Conservation (phyloP, 768 basidiomycete species). For the Boletus coccyginus region DNA sequence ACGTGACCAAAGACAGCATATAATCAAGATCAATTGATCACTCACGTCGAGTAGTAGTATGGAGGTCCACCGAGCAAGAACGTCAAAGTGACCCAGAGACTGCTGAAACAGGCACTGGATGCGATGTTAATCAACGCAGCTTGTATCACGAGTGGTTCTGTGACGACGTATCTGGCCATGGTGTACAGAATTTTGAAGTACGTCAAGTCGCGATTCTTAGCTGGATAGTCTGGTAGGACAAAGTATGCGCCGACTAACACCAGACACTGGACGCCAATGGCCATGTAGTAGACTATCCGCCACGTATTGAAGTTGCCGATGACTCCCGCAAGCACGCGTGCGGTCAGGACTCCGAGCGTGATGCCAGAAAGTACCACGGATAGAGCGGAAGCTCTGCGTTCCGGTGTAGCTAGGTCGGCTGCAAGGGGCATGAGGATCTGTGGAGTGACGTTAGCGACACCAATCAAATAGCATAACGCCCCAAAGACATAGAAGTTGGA, state of each 20-base stretch:
- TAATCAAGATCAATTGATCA: conserved; percentile 10
- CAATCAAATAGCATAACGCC: conserved; percentile 66
- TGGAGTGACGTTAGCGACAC: conserved; percentile 66
- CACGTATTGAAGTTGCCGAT: conserved; percentile 71
- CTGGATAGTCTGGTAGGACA: conserved; percentile 80
- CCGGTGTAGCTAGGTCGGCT: conserved; percentile 77
- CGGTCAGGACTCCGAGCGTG: conserved; percentile 69
- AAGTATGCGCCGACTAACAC: conserved; percentile 60
- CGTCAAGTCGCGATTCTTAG: conserved; percentile 61
- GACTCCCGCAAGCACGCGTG: conserved; percentile 72
- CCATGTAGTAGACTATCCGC: conserved; percentile 76
- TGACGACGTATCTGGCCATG: conserved; percentile 75
- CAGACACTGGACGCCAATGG: conserved; percentile 64
- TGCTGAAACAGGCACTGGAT: conserved; percentile 55
- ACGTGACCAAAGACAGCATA: neutral
- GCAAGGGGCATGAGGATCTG: conserved; percentile 75
- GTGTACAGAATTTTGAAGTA: conserved; percentile 70
- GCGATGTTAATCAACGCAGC: conserved; percentile 57
- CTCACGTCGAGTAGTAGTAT: conserved; percentile 72
- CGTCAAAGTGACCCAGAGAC: conserved; percentile 74
- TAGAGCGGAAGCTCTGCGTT: conserved; percentile 70
- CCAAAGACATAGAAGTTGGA: conserved; percentile 59
- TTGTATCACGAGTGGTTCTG: conserved; percentile 79
- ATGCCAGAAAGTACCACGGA: conserved; percentile 70
- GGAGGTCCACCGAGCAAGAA: conserved; percentile 78